Conservation (phyloP, 2,329 filamentous ascomycete species). For the Endocalyx cinctus region DNA sequence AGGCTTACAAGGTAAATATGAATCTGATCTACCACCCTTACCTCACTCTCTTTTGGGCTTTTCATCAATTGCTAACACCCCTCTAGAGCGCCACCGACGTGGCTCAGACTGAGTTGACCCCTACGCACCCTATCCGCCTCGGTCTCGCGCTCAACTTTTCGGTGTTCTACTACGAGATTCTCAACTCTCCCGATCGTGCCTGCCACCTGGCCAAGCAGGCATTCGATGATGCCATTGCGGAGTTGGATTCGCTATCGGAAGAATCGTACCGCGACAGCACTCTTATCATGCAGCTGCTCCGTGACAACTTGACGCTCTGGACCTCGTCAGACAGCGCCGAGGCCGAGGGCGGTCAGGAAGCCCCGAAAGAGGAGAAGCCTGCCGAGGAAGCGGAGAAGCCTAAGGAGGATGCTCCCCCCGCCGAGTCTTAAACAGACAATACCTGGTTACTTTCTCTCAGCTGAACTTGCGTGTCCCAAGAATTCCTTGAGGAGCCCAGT, state of each 20-base stretch:
- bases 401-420: constrained; percentile 47
- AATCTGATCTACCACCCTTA: constrained; percentile 7
- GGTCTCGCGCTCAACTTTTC: constrained; percentile 98
- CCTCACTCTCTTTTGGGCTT: constrained; percentile 15
- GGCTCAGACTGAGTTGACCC: constrained; percentile 94
- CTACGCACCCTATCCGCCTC: constrained; percentile 96
- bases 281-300: constrained; percentile 97
- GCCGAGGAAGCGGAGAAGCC: constrained; percentile 47
- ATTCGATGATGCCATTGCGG: constrained; percentile 96
- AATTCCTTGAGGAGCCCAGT: constrained; percentile 18
- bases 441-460: constrained; percentile 30
- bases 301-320: constrained; percentile 97
- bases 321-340: constrained; percentile 89
- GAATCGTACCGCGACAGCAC: constrained; percentile 99
- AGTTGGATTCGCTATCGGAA: constrained; percentile 96
- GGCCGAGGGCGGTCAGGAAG: constrained; percentile 58
- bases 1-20: constrained; percentile 90
- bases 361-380: constrained; percentile 53
- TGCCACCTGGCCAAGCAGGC: constrained; percentile 99
- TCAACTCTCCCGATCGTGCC: constrained; percentile 95
- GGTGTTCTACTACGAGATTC: constrained; percentile 98
- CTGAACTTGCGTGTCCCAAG: constrained; percentile 27
- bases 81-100: constrained; percentile 90
- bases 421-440: constrained; percentile 49
- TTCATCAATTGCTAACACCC: constrained; percentile 11